Conservation (phyloP, 345 rosid species). For the Adansonia digitata region DNA sequence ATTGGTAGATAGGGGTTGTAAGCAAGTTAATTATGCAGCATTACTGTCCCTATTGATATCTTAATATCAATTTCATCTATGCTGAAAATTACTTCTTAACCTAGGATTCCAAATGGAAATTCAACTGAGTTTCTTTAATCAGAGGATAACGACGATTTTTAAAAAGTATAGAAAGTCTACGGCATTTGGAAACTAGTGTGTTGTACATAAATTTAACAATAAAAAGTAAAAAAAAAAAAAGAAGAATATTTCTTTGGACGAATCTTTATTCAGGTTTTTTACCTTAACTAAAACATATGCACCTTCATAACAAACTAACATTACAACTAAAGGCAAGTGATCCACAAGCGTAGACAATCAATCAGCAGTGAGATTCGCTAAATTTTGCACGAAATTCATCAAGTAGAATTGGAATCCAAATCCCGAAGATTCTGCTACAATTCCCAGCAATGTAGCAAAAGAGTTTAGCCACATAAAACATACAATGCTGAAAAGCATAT, state of each 20-base stretch:
- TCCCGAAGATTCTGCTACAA: not conserved
- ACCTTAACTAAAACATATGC: not conserved
- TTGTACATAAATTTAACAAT: not conserved
- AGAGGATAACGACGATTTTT: not conserved
- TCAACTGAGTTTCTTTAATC: not conserved
- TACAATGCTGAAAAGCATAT: not conserved
- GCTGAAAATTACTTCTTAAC: not conserved
- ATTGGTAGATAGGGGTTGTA: not conserved
- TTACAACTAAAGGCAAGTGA: not conserved
- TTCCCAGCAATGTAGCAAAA: not conserved
- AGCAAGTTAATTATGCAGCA: not conserved
- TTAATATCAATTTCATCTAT: not conserved
- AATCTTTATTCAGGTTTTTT: not conserved
- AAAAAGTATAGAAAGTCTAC: not conserved
- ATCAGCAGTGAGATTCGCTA: not conserved
- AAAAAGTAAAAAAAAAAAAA: not conserved
- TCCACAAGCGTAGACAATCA: not conserved
- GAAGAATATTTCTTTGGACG: not conserved
- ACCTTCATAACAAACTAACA: not conserved
- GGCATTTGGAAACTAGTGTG: not conserved
- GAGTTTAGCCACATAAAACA: conserved; percentile 3
- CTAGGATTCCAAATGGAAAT: not conserved
- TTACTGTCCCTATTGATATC: not conserved
- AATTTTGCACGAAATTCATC: not conserved
- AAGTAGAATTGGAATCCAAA: not conserved